Evolutionary conservation across 2,329 filamentous ascomycete genomes (phyloP), one percentile per base, ranked within the genome.

Genomic region (Talaromyces sp.): DNA sequence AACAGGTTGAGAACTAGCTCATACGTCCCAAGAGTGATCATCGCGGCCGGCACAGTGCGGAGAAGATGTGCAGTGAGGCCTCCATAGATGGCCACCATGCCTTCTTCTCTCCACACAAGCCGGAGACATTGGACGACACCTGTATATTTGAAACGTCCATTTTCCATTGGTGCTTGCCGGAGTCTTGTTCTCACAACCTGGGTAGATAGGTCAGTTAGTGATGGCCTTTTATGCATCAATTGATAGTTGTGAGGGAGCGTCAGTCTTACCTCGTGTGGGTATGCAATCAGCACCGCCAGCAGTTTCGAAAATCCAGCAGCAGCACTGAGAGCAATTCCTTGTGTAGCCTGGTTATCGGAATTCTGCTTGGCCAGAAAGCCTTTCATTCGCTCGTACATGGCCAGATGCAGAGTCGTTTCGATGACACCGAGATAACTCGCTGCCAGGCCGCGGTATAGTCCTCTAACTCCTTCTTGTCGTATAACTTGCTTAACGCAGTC

Each of bases 371-470:
- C 61, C 54, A 72, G 65, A 42, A 67, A 63, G 8, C 62, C 64
- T 61, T 76, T 76, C 60, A 76, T 66, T 22, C 68, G 67, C 64
- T 76, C 74, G 58, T 76, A 76, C 33, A 73, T 65, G 8, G 72
- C 72, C 47, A 76, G 55, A 58, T 76, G 74, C 44, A 76, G 59
- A 3, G 71, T 72, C 15, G 72, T 76, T 64, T 76, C 74, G 19
- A 72, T 69, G 0, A 69, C 70, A 8, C 74, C 73, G 5, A 76
- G 62, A 59, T 75, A 75, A 57, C 73, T 96, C 19, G 93, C 93
- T 0, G 92, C 92, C 57, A 97, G 80, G 9, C 93, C 93, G 73
- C 92, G 85, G 73, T 97, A 97, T 81, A 97, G 84, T 62, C 93
- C 93, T 57, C 87, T 84, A 49, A 96, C 72, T 2, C 93, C 93